Base-by-base conservation (phyloP, 805 yeast species). In the Candida xyloterini region DNA sequence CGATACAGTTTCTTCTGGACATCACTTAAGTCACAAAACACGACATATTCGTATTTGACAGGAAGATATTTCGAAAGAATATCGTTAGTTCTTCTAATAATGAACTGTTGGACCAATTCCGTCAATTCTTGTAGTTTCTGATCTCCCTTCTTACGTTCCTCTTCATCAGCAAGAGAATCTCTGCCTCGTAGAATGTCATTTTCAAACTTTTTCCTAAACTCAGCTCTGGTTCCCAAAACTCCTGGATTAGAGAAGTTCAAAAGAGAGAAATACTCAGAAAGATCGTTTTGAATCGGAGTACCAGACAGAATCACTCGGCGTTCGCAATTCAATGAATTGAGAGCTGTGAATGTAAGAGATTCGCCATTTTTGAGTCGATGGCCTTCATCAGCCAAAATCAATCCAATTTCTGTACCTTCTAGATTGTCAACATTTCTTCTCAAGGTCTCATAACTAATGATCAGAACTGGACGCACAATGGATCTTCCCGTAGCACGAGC, bases 181-280 rank as follows among this genome's bases (percentile, higher is more conserved):
- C 99, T 74, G 3, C 97, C 93, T 44, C 77, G 68, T 39, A 93
- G 68, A 48, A 93, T 93, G 18, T 79, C 80, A 30, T 76, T 66
- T 56, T 93, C 99, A 62, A 74, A 93, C 55, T 85, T 85, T 57
- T 81, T 86, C 43, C 95, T 71, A 60, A 93, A 93, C 43, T 91
- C 95, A 18, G 62, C 64, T 50, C 95, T 74, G 1, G 95, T 71
- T 0, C 99, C 99, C 31, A 93, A 66, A 27, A 87, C 73, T 0
- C 96, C 96, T 0, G 99, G 99, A 57, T 91, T 93, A 7, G 98
- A 95, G 67, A 91, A 91, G 53, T 81, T 86, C 44, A 93, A 67
- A 35, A 91, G 65, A 1, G 98, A 86, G 57, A 89, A 93, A 64
- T 91, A 91, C 63, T 91, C 99, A 0, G 95, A 82, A 25, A 91